phyloP scores from a whole-genome alignment of 2,329 filamentous ascomycete species.

The Ophiostoma himal-ulmi region DNA sequence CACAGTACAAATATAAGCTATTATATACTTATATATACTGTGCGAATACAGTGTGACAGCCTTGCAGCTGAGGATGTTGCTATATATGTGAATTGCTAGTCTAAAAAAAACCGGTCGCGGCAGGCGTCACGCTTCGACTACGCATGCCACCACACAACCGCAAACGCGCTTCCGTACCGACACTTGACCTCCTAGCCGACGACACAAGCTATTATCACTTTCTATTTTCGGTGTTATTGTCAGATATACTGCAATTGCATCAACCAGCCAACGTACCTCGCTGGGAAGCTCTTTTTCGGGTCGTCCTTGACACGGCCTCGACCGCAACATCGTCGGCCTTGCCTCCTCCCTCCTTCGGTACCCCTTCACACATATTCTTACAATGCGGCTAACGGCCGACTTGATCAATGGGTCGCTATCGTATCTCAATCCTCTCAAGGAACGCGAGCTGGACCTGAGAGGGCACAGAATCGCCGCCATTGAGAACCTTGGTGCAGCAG shows the following conservation, averaged over 20 bases:
- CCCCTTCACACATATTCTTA: constrained; percentile 24
- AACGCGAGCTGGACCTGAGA: constrained; percentile 98
- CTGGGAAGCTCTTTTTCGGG: background rate
- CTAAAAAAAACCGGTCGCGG: constrained; percentile 14
- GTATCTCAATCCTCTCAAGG: constrained; percentile 97
- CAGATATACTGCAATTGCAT: background rate
- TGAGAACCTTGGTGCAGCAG: constrained; percentile 94
- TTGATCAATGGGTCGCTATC: constrained; percentile 91
- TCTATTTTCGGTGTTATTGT: background rate
- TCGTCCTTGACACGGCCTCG: background rate
- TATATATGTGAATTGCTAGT: background rate
- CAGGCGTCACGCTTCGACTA: background rate
- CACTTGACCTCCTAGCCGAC: background rate
- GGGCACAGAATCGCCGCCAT: constrained; percentile 96
- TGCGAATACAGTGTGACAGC: constrained; percentile 7
- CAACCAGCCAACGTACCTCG: background rate
- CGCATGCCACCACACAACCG: background rate
- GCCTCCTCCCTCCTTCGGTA: background rate
- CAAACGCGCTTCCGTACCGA: background rate
- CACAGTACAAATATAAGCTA: background rate
- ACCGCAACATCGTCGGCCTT: background rate
- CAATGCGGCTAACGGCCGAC: constrained; percentile 92
- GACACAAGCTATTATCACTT: background rate
- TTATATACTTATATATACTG: background rate
- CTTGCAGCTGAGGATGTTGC: constrained; percentile 4